Base-by-base conservation (phyloP, 2,329 filamentous ascomycete genomes). In the Neofusicoccum umdonicola region DNA sequence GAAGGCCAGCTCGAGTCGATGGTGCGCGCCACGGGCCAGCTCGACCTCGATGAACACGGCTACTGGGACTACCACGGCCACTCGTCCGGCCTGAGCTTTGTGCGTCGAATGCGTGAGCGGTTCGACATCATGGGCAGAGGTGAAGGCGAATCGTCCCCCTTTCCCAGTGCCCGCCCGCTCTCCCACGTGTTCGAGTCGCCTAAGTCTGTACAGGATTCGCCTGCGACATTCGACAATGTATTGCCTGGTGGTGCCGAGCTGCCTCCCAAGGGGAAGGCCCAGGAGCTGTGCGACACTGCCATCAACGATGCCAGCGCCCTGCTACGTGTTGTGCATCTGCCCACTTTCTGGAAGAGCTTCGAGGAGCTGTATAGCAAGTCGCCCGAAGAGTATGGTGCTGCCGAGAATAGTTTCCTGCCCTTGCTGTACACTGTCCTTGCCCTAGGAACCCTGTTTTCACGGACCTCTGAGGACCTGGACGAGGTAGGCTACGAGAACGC, bases 61-160 rank as follows among this genome's bases (percentile, higher is more conserved):
- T 88, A 95, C 70, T 96, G 93, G 88, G 93, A 98, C 77, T 99
- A 97, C 72, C 92, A 96, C 73, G 95, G 95, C 54, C 90, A 91
- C 68, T 97, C 94, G 0, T 98, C 95, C 0, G 93, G 94, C 2
- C 85, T 93, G 48, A 92, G 94, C 67, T 99, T 97, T 75, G 85
- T 97, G 70, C 87, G 88, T 68, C 88, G 91, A 63, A 89, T 99
- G 85, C 90, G 92, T 71, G 91, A 96, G 72, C 90, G 97, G 72
- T 91, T 97, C 69, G 90, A 91, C 50, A 87, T 89, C 66, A 82
- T 95, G 68, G 84, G 95, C 54, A 89, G 89, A 19, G 85, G 86
- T 45, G 84, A 87, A 52, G 82, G 85, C 67, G 82, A 85, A 71
- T 78, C 77, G 71, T 73, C 86, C 67, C 83, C 87, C 17, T 87